Percentiles rank a stretch among this genome's conserved stretches.
phyloP scores from a whole-genome alignment of 1,139 yeast species.

The Chernovozyma sophiae-reginae region DNA sequence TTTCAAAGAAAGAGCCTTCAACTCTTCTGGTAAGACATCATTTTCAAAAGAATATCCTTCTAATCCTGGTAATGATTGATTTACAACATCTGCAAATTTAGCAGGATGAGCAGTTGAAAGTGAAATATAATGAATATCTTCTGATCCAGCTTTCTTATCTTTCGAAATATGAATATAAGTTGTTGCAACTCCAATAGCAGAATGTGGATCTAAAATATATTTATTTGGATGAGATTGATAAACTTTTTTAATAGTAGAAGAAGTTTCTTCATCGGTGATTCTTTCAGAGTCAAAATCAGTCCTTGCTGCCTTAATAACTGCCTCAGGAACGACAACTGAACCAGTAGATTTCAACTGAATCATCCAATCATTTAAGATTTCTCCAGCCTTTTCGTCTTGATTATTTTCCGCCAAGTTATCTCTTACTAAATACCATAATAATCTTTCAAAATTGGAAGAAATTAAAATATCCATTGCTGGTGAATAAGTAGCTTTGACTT shows the following conservation, averaged over 20 bases:
- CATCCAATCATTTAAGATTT: conserved; percentile 73
- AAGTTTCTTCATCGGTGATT: conserved; percentile 74
- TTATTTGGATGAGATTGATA: conserved; percentile 59
- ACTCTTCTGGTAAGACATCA: conserved; percentile 86
- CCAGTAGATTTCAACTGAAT: conserved; percentile 69
- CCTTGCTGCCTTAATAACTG: conserved; percentile 63
- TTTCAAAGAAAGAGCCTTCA: conserved; percentile 64
- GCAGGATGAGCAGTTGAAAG: conserved; percentile 98
- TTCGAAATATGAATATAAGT: conserved; percentile 56
- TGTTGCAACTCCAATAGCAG: conserved; percentile 90
- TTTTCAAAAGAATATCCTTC: conserved; percentile 78
- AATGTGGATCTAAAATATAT: conserved; percentile 92
- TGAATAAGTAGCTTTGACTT: conserved; percentile 84
- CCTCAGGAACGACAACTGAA: conserved; percentile 64
- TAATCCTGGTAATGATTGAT: conserved; percentile 62
- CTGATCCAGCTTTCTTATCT: conserved; percentile 34
- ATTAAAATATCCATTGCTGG: conserved; percentile 99
- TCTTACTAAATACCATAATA: conserved; percentile 89
- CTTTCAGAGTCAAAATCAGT: conserved; percentile 72
- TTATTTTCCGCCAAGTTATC: conserved; percentile 51
- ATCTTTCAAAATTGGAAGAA: conserved; percentile 92
- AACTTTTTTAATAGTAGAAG: conserved; percentile 65
- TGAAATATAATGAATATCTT: conserved; percentile 58
- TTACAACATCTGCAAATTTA: conserved; percentile 93
- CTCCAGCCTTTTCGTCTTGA: conserved; percentile 75